A percentile compares a stretch with the other conserved stretches of the same genome.
These are phyloP conservation scores for Capsicum baccatum DNA, from an alignment of 257 asterid genomes.

Conservation along the genomic window DNA sequence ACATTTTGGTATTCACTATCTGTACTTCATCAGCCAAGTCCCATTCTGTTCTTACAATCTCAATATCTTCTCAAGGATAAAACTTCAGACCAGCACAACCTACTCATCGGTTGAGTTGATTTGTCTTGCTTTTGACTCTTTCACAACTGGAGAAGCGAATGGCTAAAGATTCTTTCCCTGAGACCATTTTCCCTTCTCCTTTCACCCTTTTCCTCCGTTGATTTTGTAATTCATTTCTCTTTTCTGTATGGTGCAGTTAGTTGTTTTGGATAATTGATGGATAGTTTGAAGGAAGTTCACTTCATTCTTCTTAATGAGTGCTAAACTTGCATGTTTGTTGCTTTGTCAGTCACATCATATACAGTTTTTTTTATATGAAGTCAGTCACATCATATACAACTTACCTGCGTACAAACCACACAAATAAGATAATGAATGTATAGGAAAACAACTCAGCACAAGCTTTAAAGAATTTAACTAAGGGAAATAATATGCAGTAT, in stretches of 20 bases:
- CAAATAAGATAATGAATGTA: neutral
- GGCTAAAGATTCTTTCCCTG: neutral
- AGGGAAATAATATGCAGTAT: constrained; percentile 13
- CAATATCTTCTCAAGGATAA: neutral
- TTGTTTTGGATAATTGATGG: neutral
- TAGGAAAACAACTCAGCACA: constrained; percentile 16
- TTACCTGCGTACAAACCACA: neutral
- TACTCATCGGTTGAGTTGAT: neutral
- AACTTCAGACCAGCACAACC: constrained; percentile 18
- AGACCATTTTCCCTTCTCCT: neutral
- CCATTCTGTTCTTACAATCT: neutral
- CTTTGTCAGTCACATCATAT: constrained; percentile 4
- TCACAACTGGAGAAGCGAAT: neutral
- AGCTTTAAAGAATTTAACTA: constrained; percentile 11
- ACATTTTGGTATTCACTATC: neutral
- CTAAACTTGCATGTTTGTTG: constrained; percentile 12
- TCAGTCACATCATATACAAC: constrained; percentile 17
- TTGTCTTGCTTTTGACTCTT: neutral
- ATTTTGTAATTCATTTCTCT: constrained; percentile 5
- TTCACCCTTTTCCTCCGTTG: neutral
- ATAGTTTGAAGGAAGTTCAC: neutral
- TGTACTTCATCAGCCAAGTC: neutral
- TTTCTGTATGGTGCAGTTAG: neutral
- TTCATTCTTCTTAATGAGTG: constrained; percentile 11
- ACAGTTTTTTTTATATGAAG: neutral